These are phyloP conservation scores for Gonapodya sp. DNA, from an alignment of 192 early-diverging fungal species.

Conservation along the genomic window DNA sequence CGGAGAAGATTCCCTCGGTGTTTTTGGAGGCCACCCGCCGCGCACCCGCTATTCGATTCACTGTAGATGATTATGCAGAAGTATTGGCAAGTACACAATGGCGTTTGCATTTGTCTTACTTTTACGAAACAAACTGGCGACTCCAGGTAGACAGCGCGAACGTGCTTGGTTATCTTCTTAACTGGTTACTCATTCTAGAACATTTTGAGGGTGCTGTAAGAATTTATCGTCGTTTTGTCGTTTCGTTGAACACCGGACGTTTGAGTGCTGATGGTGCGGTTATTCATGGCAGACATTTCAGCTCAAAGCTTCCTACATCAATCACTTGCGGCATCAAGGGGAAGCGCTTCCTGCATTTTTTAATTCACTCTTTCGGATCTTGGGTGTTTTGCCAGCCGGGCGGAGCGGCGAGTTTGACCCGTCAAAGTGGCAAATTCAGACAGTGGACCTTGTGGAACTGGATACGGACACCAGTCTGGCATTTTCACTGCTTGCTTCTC, in stretches of 20 bases:
- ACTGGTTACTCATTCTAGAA: constrained; percentile 65
- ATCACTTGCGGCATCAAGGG: constrained; percentile 43
- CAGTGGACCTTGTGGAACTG: constrained; percentile 29
- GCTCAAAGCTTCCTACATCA: constrained; percentile 31
- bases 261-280: too few species aligned
- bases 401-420: constrained; percentile 48
- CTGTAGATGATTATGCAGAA: too few species aligned
- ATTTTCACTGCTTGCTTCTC: constrained; percentile 57
- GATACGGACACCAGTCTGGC: constrained; percentile 25
- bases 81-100: too few species aligned
- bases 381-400: constrained; percentile 42
- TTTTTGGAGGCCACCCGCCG: constrained; percentile 12
- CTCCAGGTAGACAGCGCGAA: not conserved
- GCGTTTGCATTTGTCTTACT: too few species aligned
- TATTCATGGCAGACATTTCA: constrained; percentile 30
- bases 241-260: too few species aligned
- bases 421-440: constrained; percentile 53
- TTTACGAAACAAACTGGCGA: too few species aligned
- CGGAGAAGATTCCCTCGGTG: constrained; percentile 15
- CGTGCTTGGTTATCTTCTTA: constrained; percentile 54
- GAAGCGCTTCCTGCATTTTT: constrained; percentile 41
- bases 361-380: constrained; percentile 47
- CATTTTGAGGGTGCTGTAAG: constrained; percentile 69
- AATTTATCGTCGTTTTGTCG: too few species aligned
- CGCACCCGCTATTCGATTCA: constrained; percentile 14